Evolutionary conservation across 768 basidiomycete genomes (phyloP).

Genomic region (Gyrodon lividus): DNA sequence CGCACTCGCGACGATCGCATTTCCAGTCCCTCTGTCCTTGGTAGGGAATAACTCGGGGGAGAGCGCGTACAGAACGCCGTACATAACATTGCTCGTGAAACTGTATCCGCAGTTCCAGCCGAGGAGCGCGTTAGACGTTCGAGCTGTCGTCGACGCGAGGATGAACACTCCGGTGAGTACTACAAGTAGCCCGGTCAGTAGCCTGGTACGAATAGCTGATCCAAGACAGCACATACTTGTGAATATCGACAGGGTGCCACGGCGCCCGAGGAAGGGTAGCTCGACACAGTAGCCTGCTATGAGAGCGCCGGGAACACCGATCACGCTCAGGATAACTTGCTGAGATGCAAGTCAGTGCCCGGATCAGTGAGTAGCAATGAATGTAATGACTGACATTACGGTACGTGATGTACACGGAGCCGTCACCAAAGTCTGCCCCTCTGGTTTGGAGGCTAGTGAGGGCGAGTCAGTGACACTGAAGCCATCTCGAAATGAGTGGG

Average conservation of each 20-base stretch:
- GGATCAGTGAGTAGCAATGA: background rate
- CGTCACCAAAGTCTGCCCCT: conserved; percentile 69
- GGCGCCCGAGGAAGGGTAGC: conserved; percentile 48
- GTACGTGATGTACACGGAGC: conserved; percentile 69
- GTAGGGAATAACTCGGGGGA: conserved; percentile 56
- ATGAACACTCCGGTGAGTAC: conserved; percentile 58
- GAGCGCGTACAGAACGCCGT: conserved; percentile 44
- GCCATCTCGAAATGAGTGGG: background rate
- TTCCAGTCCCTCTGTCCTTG: conserved; percentile 54
- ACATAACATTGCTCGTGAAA: conserved; percentile 58
- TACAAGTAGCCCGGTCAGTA: conserved; percentile 9
- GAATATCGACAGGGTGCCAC: conserved; percentile 51
- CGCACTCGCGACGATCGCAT: conserved; percentile 49
- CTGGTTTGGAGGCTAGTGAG: conserved; percentile 54
- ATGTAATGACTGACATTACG: conserved; percentile 51
- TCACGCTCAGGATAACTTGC: conserved; percentile 58
- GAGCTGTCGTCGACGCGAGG: conserved; percentile 55
- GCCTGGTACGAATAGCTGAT: background rate
- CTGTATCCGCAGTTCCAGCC: conserved; percentile 61
- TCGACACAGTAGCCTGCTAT: conserved; percentile 56
- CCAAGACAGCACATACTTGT: conserved; percentile 35
- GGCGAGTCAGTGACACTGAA: background rate
- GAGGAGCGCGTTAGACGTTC: conserved; percentile 49
- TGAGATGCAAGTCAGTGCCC: conserved; percentile 19
- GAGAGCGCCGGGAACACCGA: conserved; percentile 56